These are phyloP conservation scores for Heteromeles arbutifolia DNA, from an alignment of 306 rosid species.

Conservation along the genomic window DNA sequence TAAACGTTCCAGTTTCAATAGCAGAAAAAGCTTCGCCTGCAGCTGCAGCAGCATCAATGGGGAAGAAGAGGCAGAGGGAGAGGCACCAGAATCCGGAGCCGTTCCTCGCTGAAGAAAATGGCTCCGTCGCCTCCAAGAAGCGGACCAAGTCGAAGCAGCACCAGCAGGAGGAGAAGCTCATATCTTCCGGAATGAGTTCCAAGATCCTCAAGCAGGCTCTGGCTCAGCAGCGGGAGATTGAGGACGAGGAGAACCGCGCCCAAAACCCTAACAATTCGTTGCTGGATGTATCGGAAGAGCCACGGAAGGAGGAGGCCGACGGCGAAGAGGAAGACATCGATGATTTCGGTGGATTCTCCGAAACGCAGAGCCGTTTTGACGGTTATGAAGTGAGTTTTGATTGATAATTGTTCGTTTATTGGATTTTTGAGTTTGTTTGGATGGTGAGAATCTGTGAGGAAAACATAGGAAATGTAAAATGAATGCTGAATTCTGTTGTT, in stretches of 20 bases:
- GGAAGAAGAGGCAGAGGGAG: slow-evolving; percentile 61
- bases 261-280: slow-evolving; percentile 24
- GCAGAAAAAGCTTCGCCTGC: background rate
- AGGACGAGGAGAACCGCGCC: slow-evolving; percentile 32
- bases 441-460: background rate
- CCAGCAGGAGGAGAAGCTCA: slow-evolving; percentile 50
- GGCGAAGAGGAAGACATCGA: slow-evolving; percentile 47
- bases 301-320: slow-evolving; percentile 13
- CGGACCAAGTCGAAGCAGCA: slow-evolving; percentile 48
- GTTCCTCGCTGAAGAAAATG: slow-evolving; percentile 44
- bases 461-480: background rate
- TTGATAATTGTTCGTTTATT: background rate
- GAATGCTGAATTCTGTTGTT: background rate
- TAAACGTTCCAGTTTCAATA: no score
- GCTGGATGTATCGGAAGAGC: slow-evolving; percentile 9
- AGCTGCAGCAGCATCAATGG: slow-evolving; percentile 32
- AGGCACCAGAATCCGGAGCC: slow-evolving; percentile 74
- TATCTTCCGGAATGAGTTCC: slow-evolving; percentile 55
- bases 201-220: slow-evolving; percentile 73
- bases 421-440: background rate
- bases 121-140: slow-evolving; percentile 37
- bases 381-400: slow-evolving; percentile 35
- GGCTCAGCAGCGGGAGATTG: slow-evolving; percentile 64
- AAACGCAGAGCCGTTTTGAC: slow-evolving; percentile 40
- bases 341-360: slow-evolving; percentile 54